A percentile compares a stretch with the other conserved stretches of the same genome.
Evolutionary conservation across 2,329 filamentous ascomycete genomes (phyloP).

Genomic region (Alternaria tenuissima): DNA sequence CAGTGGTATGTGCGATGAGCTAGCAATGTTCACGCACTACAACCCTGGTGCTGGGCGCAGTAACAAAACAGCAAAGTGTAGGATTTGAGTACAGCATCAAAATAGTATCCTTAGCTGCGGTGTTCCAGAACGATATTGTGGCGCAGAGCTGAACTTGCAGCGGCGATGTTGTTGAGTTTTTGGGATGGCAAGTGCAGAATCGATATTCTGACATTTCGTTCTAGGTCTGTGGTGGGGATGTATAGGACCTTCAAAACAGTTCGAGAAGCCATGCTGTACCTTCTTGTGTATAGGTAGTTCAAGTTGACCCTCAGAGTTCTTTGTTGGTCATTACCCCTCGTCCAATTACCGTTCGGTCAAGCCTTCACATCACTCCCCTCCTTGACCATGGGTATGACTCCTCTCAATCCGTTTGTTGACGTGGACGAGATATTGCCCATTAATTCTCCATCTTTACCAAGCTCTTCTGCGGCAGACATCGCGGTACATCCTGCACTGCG

Average conservation of each 20-base stretch:
- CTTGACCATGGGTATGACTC: not conserved
- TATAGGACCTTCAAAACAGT: not conserved
- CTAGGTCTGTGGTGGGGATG: not conserved
- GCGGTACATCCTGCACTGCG: not conserved
- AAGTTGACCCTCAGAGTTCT: not conserved
- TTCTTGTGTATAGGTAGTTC: not conserved
- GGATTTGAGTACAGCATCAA: not conserved
- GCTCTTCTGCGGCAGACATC: not conserved
- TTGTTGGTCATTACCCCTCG: not conserved
- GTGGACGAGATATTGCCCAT: not conserved
- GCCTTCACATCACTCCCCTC: not conserved
- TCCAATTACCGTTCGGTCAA: not conserved
- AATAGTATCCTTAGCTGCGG: not conserved
- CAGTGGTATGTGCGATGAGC: not conserved
- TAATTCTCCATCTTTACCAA: not conserved
- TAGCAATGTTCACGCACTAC: not conserved
- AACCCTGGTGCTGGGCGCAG: not conserved
- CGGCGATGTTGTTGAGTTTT: not conserved
- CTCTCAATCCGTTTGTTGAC: not conserved
- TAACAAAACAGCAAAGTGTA: not conserved
- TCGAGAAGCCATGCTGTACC: not conserved
- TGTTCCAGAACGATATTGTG: conserved; percentile 5
- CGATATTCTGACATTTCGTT: not conserved
- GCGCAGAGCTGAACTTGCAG: conserved; percentile 3
- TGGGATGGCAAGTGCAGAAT: not conserved